Evolutionary conservation across 805 yeast species (phyloP), one percentile per base, ranked within the genome.

Genomic region (Starmera pachycereana): DNA sequence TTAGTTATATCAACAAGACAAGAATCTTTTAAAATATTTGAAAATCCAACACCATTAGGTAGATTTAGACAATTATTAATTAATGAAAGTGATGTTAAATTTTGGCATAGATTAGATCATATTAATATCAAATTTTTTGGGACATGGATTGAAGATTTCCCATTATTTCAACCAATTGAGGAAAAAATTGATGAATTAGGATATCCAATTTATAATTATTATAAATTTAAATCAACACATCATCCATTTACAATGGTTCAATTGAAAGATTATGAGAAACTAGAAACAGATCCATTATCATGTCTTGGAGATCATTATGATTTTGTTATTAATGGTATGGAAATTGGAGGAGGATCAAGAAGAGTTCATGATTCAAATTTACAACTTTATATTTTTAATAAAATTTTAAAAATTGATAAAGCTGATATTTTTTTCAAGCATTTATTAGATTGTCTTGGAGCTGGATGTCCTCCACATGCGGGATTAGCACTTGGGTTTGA

Each of bases 401-500:
- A 76, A 19, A 67, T 90, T 10, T 66, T 92, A 28, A 61, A 70
- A 8, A 79, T 92, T 11, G 37, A 53, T 1, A 63, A 85, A 45
- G 72, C 84, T 25, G 69, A 78, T 35, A 54, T 57, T 30, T 63
- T 87, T 8, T 92, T 92, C 64, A 95, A 96, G 0, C 99, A 92
- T 61, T 66, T 92, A 33, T 65, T 92, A 29, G 65, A 69, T 33
- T 96, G 96, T 0, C 73, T 92, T 40, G 75, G 74, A 19, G 76
- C 83, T 63, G 98, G 98, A 1, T 87, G 97, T 53, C 99, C 99
- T 1, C 99, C 99, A 1, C 99, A 92, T 62, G 96, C 97, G 2
- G 99, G 99, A 0, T 67, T 92, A 32, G 99, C 98, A 0, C 68
- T 92, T 30, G 99, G 98, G 0, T 84, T 92, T 49, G 99, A 92